Evolutionary conservation across 2,329 filamentous ascomycete genomes (phyloP).

Genomic region (Pyrenophora graminea): DNA sequence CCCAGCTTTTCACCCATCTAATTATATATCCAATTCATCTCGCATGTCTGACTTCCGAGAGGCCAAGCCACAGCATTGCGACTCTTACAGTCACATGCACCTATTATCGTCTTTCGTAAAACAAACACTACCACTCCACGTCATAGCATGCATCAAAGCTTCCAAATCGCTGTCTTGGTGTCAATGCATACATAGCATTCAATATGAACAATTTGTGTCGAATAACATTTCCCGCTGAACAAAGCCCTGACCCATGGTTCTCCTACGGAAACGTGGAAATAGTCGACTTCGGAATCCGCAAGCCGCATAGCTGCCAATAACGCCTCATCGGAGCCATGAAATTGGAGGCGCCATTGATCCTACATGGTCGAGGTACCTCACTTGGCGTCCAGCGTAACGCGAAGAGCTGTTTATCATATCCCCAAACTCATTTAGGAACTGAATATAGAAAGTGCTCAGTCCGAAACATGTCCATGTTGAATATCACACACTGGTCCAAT

Average conservation of each 20-base stretch:
- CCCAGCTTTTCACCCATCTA: conserved; percentile 2
- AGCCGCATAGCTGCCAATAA: conserved; percentile 7
- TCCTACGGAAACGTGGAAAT: neutral
- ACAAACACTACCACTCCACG: neutral
- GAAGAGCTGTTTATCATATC: too few relatives aligned
- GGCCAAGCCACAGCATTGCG: neutral
- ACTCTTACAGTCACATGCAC: neutral
- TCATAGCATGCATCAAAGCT: neutral
- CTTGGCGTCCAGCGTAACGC: too few relatives aligned
- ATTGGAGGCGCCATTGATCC: conserved; percentile 4
- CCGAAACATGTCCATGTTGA: too few relatives aligned
- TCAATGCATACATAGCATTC: conserved; percentile 1
- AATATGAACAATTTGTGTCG: neutral
- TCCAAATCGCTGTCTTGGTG: neutral
- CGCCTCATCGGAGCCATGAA: conserved; percentile 7
- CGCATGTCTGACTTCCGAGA: conserved; percentile 1
- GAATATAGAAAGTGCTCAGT: too few relatives aligned
- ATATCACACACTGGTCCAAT: too few relatives aligned
- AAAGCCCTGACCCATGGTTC: conserved; percentile 5
- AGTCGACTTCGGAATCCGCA: neutral
- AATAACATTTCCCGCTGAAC: neutral
- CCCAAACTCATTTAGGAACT: too few relatives aligned
- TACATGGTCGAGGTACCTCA: neutral
- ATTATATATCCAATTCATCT: conserved; percentile 2
- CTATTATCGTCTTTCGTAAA: neutral